phyloP scores from a whole-genome alignment of 1,284 basidiomycete species.

The Neolentinus lepideus region DNA sequence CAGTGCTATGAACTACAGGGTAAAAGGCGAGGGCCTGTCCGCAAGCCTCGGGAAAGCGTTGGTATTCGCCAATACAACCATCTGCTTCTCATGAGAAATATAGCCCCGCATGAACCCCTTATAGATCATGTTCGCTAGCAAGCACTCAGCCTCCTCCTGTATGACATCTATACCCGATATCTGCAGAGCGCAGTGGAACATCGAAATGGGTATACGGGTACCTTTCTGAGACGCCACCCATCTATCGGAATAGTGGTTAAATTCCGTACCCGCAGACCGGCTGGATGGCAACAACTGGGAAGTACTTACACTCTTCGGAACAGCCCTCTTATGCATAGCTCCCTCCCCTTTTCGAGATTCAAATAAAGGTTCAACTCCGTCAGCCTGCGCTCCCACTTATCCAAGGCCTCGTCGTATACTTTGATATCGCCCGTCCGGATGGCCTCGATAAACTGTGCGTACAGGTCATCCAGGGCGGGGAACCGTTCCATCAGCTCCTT shows the following conservation, averaged over 20 bases:
- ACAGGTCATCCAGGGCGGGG: slow-evolving; percentile 69
- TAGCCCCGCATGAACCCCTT: slow-evolving; percentile 92
- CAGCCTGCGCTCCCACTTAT: slow-evolving; percentile 58
- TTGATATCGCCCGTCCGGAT: slow-evolving; percentile 74
- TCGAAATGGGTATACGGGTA: slow-evolving; percentile 69
- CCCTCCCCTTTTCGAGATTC: slow-evolving; percentile 82
- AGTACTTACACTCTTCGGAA: slow-evolving; percentile 76
- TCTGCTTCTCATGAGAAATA: slow-evolving; percentile 92
- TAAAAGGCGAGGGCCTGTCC: slow-evolving; percentile 53
- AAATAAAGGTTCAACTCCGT: slow-evolving; percentile 83
- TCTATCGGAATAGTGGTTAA: slow-evolving; percentile 29
- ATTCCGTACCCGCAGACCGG: background rate
- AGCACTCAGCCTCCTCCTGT: slow-evolving; percentile 85
- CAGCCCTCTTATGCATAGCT: slow-evolving; percentile 78
- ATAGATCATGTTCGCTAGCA: slow-evolving; percentile 91
- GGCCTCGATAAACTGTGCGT: slow-evolving; percentile 74
- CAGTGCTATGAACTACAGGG: slow-evolving; percentile 13
- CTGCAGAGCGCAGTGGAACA: slow-evolving; percentile 68
- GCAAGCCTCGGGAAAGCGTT: slow-evolving; percentile 76
- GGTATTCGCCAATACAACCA: slow-evolving; percentile 80
- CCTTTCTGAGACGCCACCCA: slow-evolving; percentile 73
- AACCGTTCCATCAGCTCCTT: slow-evolving; percentile 60
- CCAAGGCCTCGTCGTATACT: slow-evolving; percentile 76
- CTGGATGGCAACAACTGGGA: background rate
- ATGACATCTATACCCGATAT: slow-evolving; percentile 52